Conservation (phyloP, 805 yeast species). For the Metschnikowia baotianmanensis region DNA sequence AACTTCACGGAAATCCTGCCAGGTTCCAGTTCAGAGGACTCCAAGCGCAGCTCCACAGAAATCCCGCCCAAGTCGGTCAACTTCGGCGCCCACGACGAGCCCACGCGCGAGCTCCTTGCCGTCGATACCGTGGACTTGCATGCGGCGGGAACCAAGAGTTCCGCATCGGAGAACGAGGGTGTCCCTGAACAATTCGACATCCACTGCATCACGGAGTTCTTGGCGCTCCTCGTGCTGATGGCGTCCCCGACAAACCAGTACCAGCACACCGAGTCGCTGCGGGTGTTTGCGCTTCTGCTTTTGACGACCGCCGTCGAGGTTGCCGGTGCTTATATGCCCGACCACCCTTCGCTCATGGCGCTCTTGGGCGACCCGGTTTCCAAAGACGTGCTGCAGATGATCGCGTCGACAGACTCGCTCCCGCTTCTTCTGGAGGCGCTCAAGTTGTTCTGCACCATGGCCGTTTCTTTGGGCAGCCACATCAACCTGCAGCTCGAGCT, state of each 20-base stretch:
- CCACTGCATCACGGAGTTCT: constrained; percentile 70
- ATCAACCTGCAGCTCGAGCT: constrained; percentile 81
- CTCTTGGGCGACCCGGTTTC: constrained; percentile 79
- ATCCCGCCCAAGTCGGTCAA: constrained; percentile 2
- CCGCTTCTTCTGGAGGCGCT: constrained; percentile 72
- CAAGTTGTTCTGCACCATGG: constrained; percentile 69
- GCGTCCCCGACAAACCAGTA: constrained; percentile 78
- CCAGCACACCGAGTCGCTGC: constrained; percentile 83
- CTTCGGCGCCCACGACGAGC: neutral
- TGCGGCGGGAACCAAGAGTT: too few relatives aligned
- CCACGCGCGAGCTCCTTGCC: neutral
- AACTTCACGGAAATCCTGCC: constrained; percentile 52
- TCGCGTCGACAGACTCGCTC: constrained; percentile 71
- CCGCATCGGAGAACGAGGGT: neutral
- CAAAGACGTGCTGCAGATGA: constrained; percentile 76
- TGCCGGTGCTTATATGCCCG: constrained; percentile 58
- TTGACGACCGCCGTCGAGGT: constrained; percentile 80
- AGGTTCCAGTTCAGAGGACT: constrained; percentile 39
- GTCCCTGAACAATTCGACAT: constrained; percentile 57
- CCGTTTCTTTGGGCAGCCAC: constrained; percentile 60
- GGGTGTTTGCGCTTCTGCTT: constrained; percentile 77
- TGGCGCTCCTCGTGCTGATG: constrained; percentile 73
- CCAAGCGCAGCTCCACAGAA: constrained; percentile 2
- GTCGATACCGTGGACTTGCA: constrained; percentile 5
- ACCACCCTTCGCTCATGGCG: constrained; percentile 62